A percentile compares a stretch with the other conserved stretches of the same genome.
These are phyloP conservation scores for Chlorociboria aeruginascens DNA, from an alignment of 495 filamentous ascomycete genomes.

Conservation along the genomic window DNA sequence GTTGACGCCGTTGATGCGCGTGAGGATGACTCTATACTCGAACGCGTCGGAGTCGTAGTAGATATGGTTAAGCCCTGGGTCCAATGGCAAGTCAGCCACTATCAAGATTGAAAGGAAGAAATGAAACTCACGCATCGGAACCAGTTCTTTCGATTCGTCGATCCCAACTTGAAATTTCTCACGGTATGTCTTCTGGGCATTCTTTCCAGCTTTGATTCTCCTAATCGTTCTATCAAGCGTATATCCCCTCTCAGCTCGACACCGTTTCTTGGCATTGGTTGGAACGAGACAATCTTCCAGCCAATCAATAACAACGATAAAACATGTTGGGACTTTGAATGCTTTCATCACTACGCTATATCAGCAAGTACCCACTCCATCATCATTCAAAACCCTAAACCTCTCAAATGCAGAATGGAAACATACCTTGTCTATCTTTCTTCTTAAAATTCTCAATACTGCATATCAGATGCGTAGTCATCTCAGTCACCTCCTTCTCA, in stretches of 20 bases:
- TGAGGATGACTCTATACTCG: constrained; percentile 34
- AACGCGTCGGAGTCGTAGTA: constrained; percentile 35
- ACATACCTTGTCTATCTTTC: constrained; percentile 32
- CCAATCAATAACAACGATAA: constrained; percentile 53
- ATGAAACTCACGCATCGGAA: constrained; percentile 17
- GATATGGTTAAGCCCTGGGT: constrained; percentile 32
- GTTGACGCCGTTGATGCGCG: constrained; percentile 31
- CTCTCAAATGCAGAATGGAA: not conserved
- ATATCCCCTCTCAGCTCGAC: constrained; percentile 29
- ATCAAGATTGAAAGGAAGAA: not conserved
- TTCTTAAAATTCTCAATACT: constrained; percentile 38
- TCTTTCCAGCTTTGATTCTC: constrained; percentile 20
- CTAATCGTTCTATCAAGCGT: constrained; percentile 28
- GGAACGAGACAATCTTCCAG: constrained; percentile 35
- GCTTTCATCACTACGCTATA: constrained; percentile 26
- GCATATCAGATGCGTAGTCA: constrained; percentile 49
- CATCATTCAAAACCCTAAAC: not conserved
- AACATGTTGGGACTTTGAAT: constrained; percentile 27
- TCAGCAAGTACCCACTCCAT: not conserved
- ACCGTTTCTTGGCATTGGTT: constrained; percentile 19
- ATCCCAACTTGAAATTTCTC: constrained; percentile 19
- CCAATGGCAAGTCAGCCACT: not conserved
- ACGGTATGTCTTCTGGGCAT: constrained; percentile 15
- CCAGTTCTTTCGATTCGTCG: constrained; percentile 12
- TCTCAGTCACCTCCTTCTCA: constrained; percentile 24